A percentile compares a stretch with the other conserved stretches of the same genome.
Conservation (phyloP, 495 filamentous ascomycete species). For the Monascus purpureus region DNA sequence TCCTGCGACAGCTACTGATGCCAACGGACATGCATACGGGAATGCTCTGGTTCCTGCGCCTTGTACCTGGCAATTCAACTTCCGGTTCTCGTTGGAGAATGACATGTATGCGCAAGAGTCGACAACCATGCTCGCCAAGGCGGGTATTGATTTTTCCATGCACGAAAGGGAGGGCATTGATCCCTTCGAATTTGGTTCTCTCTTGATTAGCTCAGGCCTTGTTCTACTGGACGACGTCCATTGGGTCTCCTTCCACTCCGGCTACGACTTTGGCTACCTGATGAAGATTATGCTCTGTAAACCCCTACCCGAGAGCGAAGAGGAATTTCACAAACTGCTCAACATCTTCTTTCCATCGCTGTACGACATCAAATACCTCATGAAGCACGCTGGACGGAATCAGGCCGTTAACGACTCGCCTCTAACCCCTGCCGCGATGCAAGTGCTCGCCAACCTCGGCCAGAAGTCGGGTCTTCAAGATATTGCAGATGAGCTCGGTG, state of each 20-base stretch:
- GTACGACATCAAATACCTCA: conserved; percentile 94
- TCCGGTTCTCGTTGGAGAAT: conserved; percentile 81
- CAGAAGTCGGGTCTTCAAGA: conserved; percentile 82
- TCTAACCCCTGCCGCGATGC: conserved; percentile 43
- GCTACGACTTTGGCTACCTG: conserved; percentile 95
- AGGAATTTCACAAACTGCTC: conserved; percentile 70
- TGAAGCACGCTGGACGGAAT: conserved; percentile 66
- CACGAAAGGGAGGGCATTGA: conserved; percentile 86
- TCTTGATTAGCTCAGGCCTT: conserved; percentile 81
- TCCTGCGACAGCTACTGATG: conserved; percentile 50
- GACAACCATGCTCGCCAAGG: conserved; percentile 71
- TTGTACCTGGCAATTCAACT: conserved; percentile 98
- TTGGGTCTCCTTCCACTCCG: conserved; percentile 98
- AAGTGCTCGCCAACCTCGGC: conserved; percentile 64
- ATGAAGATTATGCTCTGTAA: conserved; percentile 79
- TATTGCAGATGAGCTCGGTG: conserved; percentile 81
- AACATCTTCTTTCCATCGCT: conserved; percentile 83
- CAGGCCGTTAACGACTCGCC: conserved; percentile 46
- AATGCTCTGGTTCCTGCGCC: conserved; percentile 52
- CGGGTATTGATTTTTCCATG: conserved; percentile 74
- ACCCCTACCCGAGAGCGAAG: conserved; percentile 72
- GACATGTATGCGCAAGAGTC: conserved; percentile 96
- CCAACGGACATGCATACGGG: conserved; percentile 32
- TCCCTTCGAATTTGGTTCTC: conserved; percentile 70
- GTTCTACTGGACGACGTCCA: conserved; percentile 77